phyloP scores from a whole-genome alignment of 2,329 filamentous ascomycete species.

The Penicillium psychrosexuale region DNA sequence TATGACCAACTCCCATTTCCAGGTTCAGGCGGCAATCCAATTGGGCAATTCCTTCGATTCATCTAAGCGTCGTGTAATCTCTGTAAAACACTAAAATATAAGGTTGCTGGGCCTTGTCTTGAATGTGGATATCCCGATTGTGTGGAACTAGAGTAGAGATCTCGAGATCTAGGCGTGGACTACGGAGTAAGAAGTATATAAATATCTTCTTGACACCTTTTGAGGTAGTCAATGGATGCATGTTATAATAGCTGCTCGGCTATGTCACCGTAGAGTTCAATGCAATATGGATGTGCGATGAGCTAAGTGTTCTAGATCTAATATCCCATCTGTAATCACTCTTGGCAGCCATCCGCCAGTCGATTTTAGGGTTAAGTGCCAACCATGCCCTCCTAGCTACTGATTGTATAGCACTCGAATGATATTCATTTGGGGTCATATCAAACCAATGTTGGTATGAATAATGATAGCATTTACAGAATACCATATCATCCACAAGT shows the following conservation, averaged over 20 bases:
- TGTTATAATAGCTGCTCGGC: background rate
- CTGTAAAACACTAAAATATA: slow-evolving; percentile 4
- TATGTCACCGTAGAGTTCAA: background rate
- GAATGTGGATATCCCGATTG: slow-evolving; percentile 1
- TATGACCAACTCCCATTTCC: slow-evolving; percentile 36
- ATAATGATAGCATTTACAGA: no score
- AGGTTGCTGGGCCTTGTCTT: slow-evolving; percentile 2
- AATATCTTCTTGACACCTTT: background rate
- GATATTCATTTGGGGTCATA: no score
- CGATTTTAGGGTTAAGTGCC: background rate
- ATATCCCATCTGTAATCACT: background rate
- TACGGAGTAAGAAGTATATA: background rate
- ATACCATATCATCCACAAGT: background rate
- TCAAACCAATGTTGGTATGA: background rate
- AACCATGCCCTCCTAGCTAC: background rate
- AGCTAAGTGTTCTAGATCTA: background rate
- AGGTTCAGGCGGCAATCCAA: slow-evolving; percentile 34
- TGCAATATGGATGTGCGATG: background rate
- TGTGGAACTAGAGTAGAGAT: slow-evolving; percentile 2
- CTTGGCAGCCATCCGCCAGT: background rate
- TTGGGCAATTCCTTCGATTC: slow-evolving; percentile 23
- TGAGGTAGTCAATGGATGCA: background rate
- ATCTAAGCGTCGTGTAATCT: background rate
- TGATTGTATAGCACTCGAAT: background rate
- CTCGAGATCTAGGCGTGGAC: background rate